Evolutionary conservation across 2,329 filamentous ascomycete species (phyloP), one percentile per base, ranked within the genome.

Genomic region (Fusarium udum): DNA sequence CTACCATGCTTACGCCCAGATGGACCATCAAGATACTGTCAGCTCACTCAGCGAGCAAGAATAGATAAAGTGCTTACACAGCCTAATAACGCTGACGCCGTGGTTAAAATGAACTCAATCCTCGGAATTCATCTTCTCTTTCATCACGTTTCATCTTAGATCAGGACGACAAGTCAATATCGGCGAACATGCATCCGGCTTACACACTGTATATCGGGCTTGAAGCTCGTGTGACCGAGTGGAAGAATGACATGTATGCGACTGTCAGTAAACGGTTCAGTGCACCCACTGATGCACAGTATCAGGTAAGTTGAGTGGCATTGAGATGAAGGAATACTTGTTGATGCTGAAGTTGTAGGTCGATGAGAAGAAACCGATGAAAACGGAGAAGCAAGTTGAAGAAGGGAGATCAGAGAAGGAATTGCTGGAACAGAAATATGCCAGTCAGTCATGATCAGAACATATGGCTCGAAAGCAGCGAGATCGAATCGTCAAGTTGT

Each of bases 131-230:
- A 9, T 22, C 0, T 5, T 24, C 20, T 53, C 20, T 22, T 34
- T 14, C 24, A 26, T 26, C 18, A 24, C 9, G 18, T 15, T 53
- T 26, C 3, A 48, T 16, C 20, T 22, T 13, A n/a, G 45, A 5
- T 24, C 15, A 3, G 34, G n/a, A n/a, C 18, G 7, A 34, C n/a
- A 32, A 48, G 6, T 26, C 22, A 40, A 4, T 8, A 7, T 28
- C 26, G 6, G 26, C 26, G 26, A 28, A 28, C 26, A 72, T 73
- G 71, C 71, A 73, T 51, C 70, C 67, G 5, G 71, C 58, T 36
- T 73, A 73, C 8, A 67, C 67, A 6, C 22, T 73, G 8, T 73
- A 73, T 15, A 39, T 67, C n/a, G 66, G 66, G 8, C 61, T 71
- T 7, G 36, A 32, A 22, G 52, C 67, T 10, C 57, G 45, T 9